These are phyloP conservation scores for Funneliformis mosseae DNA, from an alignment of 192 early-diverging fungal genomes.

Conservation along the genomic window DNA sequence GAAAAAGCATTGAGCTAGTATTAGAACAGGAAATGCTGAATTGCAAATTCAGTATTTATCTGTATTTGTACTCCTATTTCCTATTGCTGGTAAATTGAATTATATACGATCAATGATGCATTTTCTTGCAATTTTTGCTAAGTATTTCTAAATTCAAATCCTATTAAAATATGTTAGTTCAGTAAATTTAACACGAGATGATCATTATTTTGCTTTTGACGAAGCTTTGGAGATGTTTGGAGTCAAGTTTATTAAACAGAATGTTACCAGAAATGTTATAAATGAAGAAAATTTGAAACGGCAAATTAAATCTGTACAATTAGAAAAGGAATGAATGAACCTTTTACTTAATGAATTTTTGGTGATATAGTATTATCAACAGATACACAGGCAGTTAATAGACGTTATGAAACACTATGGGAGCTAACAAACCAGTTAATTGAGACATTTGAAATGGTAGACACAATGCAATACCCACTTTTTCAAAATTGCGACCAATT, in stretches of 20 bases:
- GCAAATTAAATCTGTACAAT: slow-evolving; percentile 3
- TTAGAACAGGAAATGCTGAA: slow-evolving; percentile 9
- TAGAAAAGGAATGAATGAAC: neutral
- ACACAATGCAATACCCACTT: no score
- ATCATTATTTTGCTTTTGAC: neutral
- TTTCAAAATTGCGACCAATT: no score
- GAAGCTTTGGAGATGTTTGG: neutral
- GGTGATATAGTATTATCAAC: neutral
- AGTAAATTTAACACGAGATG: neutral
- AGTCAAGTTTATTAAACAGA: slow-evolving; percentile 9
- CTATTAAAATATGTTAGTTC: neutral
- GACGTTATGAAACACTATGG: no score
- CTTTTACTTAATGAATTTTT: slow-evolving; percentile 7
- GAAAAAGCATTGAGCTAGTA: neutral
- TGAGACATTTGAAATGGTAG: no score
- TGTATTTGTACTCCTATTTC: slow-evolving; percentile 23
- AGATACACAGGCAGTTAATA: no score
- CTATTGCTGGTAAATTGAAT: neutral
- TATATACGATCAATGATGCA: neutral
- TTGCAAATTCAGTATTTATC: neutral
- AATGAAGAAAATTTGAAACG: slow-evolving; percentile 3
- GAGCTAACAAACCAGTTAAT: no score
- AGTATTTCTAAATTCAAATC: neutral
- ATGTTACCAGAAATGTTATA: neutral
- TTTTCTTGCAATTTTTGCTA: neutral